phyloP scores from a whole-genome alignment of 768 basidiomycete genomes.

The Pleurotus djamor region DNA sequence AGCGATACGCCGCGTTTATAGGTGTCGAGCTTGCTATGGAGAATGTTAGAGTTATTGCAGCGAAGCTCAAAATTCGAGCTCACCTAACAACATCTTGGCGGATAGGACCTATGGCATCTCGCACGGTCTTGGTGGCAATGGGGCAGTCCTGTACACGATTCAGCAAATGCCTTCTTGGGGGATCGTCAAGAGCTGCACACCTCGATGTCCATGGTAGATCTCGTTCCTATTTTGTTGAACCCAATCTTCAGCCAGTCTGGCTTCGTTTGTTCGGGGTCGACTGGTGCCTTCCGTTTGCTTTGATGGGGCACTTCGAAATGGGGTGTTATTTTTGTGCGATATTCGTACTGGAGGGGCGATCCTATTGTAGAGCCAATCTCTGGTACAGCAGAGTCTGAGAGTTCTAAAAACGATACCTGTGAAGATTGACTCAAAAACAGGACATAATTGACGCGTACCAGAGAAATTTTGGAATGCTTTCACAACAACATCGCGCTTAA shows the following conservation, averaged over 20 bases:
- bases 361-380: slow-evolving; percentile 68
- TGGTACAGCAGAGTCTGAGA: slow-evolving; percentile 60
- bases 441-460: slow-evolving; percentile 24
- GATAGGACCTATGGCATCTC: slow-evolving; percentile 58
- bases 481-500: slow-evolving; percentile 84
- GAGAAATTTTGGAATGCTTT: slow-evolving; percentile 85
- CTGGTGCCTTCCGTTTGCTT: slow-evolving; percentile 11
- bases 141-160: slow-evolving; percentile 71
- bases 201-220: slow-evolving; percentile 88
- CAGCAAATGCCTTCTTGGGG: not conserved
- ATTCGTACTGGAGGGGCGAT: slow-evolving; percentile 89
- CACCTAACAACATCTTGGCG: slow-evolving; percentile 71
- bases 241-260: slow-evolving; percentile 84
- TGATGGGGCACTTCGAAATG: slow-evolving; percentile 84
- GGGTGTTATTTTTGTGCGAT: slow-evolving; percentile 96
- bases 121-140: slow-evolving; percentile 82
- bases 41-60: not conserved
- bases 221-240: slow-evolving; percentile 78
- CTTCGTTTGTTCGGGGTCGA: slow-evolving; percentile 21
- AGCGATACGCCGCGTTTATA: slow-evolving; percentile 91
- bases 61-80: slow-evolving; percentile 11
- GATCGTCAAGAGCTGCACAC: slow-evolving; percentile 31
- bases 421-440: not conserved
- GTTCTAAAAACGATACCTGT: slow-evolving; percentile 32
- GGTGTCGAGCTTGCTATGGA: slow-evolving; percentile 64